Conservation (phyloP, 2,329 filamentous ascomycete species). For the Pseudogymnoascus sp. region DNA sequence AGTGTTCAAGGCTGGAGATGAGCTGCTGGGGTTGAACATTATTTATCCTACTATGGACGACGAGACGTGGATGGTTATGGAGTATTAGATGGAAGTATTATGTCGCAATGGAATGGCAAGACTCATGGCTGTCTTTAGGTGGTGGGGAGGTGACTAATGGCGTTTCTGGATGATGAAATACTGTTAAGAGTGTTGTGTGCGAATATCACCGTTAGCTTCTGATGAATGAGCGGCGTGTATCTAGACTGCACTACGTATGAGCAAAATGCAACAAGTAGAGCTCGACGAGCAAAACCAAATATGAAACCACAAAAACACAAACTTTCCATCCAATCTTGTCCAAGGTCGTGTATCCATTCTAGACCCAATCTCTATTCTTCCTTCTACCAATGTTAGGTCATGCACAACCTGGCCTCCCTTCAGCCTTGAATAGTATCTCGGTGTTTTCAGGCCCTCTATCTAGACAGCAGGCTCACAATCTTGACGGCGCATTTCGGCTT, state of each 20-base stretch:
- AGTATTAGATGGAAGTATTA: constrained; percentile 39
- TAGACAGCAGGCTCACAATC: constrained; percentile 38
- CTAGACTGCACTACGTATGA: constrained; percentile 10
- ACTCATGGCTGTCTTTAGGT: not conserved
- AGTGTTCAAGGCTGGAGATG: constrained; percentile 69
- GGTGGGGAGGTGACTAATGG: constrained; percentile 7
- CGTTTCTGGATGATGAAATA: not conserved
- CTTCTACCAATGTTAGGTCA: not conserved
- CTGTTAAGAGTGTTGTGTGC: constrained; percentile 9
- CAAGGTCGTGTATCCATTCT: not conserved
- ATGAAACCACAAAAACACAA: constrained; percentile 22
- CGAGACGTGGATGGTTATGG: constrained; percentile 80
- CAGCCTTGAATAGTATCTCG: constrained; percentile 3
- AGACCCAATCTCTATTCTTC: not conserved
- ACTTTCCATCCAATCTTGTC: constrained; percentile 43
- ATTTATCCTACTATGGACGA: constrained; percentile 93
- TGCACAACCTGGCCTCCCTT: not conserved
- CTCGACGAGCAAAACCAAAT: constrained; percentile 4
- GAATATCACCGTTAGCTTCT: constrained; percentile 12
- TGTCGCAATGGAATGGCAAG: not conserved
- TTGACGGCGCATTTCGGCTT: not conserved
- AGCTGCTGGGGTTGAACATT: constrained; percentile 63
- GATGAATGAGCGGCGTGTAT: constrained; percentile 19
- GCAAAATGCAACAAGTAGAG: not conserved
- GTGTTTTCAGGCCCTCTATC: constrained; percentile 21